Conservation (phyloP, 2,329 filamentous ascomycete genomes). For the Knufia fluminis region DNA sequence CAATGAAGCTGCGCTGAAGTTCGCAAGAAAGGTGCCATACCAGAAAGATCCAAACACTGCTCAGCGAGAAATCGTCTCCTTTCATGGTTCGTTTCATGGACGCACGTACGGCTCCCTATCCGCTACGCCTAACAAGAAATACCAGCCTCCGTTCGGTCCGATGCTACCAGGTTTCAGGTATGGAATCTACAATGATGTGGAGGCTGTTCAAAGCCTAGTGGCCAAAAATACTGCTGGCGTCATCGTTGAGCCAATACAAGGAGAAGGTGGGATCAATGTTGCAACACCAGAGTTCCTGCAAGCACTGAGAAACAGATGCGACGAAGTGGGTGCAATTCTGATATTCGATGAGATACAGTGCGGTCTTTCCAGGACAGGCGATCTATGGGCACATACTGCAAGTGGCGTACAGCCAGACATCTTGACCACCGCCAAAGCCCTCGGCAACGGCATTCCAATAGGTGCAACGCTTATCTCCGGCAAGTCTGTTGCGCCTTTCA, state of each 20-base stretch:
- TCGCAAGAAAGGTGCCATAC: constrained; percentile 85
- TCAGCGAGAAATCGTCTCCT: constrained; percentile 82
- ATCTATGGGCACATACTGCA: constrained; percentile 71
- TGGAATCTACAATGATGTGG: constrained; percentile 75
- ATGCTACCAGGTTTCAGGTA: constrained; percentile 93
- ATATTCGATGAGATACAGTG: constrained; percentile 98
- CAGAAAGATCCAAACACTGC: constrained; percentile 57
- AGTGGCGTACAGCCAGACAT: constrained; percentile 75
- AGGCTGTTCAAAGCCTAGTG: constrained; percentile 61
- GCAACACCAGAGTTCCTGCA: constrained; percentile 74
- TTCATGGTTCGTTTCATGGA: constrained; percentile 87
- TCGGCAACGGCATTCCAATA: constrained; percentile 94
- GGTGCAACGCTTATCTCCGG: constrained; percentile 66
- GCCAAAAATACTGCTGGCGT: constrained; percentile 85
- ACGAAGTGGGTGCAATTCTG: constrained; percentile 76
- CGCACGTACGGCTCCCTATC: constrained; percentile 90
- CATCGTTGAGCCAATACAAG: constrained; percentile 94
- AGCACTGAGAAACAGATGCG: constrained; percentile 74
- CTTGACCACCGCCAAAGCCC: constrained; percentile 85
- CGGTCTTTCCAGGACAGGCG: constrained; percentile 76
- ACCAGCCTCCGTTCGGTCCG: constrained; percentile 86
- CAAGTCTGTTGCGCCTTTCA: constrained; percentile 56
- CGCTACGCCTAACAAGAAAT: constrained; percentile 97
- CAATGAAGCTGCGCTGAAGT: constrained; percentile 96
- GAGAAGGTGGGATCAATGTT: constrained; percentile 84